Percentiles rank a stretch among this genome's conserved stretches.
phyloP scores from a whole-genome alignment of 352 stramenopile genomes.

The Thraustochytrium sp. region DNA sequence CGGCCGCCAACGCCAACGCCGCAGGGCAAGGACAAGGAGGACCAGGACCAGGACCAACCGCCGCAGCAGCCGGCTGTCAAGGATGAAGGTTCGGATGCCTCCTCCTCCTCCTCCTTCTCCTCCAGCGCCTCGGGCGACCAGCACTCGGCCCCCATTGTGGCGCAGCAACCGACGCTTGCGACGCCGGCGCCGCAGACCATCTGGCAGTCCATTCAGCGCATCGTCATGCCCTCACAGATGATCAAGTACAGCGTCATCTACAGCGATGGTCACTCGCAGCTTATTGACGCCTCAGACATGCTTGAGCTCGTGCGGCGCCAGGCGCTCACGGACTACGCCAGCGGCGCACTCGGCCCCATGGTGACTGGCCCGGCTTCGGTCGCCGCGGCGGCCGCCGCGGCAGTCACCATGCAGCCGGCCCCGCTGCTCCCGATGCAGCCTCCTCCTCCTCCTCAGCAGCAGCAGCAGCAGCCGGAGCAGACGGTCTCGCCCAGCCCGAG shows the following conservation, averaged over 20 bases:
- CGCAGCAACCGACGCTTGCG: background rate
- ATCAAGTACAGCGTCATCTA: background rate
- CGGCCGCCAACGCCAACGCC: background rate
- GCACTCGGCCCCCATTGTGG: background rate
- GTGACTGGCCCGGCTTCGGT: no score
- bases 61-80: background rate
- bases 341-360: no score
- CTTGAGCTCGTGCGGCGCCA: background rate
- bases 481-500: no score
- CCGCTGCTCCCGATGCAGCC: no score
- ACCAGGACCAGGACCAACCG: background rate
- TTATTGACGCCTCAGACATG: background rate
- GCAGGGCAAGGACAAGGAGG: background rate
- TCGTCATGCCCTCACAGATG: background rate
- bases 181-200: background rate
- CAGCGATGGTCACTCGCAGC: background rate
- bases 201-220: background rate
- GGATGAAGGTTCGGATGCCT: background rate
- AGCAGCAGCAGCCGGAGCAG: no score
- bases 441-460: no score
- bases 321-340: background rate
- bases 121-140: no score
- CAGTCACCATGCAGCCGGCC: no score
- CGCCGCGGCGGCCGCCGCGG: no score
- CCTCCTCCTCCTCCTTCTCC: no score